Base-by-base conservation (phyloP, 441 rosid genomes). In the Pelargonium australe region DNA sequence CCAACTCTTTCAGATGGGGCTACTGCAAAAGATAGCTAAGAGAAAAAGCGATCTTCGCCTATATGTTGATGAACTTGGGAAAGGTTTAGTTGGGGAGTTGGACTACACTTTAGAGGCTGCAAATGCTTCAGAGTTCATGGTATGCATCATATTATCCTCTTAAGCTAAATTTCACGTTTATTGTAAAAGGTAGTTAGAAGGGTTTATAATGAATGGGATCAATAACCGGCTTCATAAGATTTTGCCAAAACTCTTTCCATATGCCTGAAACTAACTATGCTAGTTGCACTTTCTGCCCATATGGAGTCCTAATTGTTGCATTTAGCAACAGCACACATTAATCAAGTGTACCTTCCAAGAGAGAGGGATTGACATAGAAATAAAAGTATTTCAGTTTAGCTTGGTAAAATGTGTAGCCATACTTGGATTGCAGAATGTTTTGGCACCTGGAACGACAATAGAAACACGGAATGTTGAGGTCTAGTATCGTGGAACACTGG, bases 21-120 rank as follows among this genome's bases (percentile, higher is more conserved):
- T 94, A 71, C 61, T 94, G 81, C 92, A 91, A 86, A 94, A 88
- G 83, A 80, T 94, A 75, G 92, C 93, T 17, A 94, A 89, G 80
- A 84, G 96, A 77, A 89, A 89, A 80, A 85, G 69, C 80, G 96
- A 94, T 75, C 91, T 85, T 80, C 89, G 96, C 66, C 83, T 87
- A n/a, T 94, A 94, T 75, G 98, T 96, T 71, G 98, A 94, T 82
- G 98, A 94, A 82, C 93, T 94, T 65, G 98, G 98, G 75, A 94
- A 80, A 80, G 97, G 98, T 67, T 85, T 94, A 73, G 93, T 87
- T 70, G 97, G 97, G 72, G 98, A 94, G 81, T 79, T 94, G 75
- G 98, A 94, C 81, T 94, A 88, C 76, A 79, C 77, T 68, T 76
- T 86, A 77, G 98, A 94, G 84, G 96, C 98, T 80, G 82, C 88